phyloP scores from a whole-genome alignment of 78 protist species.

The Cavenderia fasciculata region DNA sequence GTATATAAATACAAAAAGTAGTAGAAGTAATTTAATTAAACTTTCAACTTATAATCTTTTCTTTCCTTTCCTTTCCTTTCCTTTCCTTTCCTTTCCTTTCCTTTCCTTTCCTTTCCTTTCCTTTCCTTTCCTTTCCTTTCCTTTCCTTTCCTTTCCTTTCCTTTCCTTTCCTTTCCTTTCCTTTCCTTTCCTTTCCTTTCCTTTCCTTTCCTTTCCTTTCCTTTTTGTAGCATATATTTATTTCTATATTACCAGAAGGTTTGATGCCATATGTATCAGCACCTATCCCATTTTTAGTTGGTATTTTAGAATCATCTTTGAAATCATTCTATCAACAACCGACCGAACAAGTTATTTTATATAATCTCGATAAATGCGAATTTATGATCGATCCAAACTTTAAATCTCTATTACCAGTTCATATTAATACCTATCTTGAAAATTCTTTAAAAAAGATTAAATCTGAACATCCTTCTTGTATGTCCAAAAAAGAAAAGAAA shows the following conservation, averaged over 20 bases:
- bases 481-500: neutral
- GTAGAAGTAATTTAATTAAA: neutral
- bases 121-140: too few species aligned
- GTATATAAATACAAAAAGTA: neutral
- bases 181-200: too few species aligned
- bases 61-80: too few species aligned
- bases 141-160: too few species aligned
- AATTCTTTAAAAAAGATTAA: constrained; percentile 35
- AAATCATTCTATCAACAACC: constrained; percentile 77
- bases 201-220: too few species aligned
- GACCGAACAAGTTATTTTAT: constrained; percentile 61
- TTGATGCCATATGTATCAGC: constrained; percentile 75
- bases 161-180: too few species aligned
- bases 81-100: too few species aligned
- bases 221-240: constrained; percentile 37
- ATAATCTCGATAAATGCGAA: constrained; percentile 46
- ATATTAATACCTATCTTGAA: constrained; percentile 30
- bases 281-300: constrained; percentile 73
- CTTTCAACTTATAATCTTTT: too few species aligned
- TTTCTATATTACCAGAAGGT: constrained; percentile 48
- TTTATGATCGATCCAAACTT: constrained; percentile 48
- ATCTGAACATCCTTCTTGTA: constrained; percentile 43
- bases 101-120: too few species aligned
- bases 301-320: constrained; percentile 57
- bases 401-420: constrained; percentile 48